These are phyloP conservation scores for Hyphopichia wangnamkhiaoensis DNA, from an alignment of 1,139 yeast genomes.

Conservation along the genomic window DNA sequence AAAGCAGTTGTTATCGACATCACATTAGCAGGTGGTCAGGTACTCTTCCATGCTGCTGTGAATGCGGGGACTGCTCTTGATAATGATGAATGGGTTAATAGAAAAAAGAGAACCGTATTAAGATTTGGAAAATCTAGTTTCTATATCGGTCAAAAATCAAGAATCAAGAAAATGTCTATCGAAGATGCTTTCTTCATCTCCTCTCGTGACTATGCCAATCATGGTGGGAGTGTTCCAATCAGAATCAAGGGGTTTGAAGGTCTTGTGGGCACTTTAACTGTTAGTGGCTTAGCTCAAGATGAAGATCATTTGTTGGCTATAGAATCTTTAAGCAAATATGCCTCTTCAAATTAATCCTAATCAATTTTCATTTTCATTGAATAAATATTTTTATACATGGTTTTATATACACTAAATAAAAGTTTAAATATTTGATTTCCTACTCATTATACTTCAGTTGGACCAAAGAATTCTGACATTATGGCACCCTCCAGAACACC, in stretches of 20 bases:
- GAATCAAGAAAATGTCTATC: slow-evolving; percentile 24
- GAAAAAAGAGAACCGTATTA: slow-evolving; percentile 54
- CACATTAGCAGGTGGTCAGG: slow-evolving; percentile 49
- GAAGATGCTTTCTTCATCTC: slow-evolving; percentile 45
- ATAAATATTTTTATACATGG: not conserved
- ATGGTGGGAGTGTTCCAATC: slow-evolving; percentile 66
- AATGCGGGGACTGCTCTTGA: slow-evolving; percentile 46
- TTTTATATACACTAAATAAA: not conserved
- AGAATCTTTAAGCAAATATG: slow-evolving; percentile 14
- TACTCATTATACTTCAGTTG: slow-evolving; percentile 1
- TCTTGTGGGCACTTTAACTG: slow-evolving; percentile 56
- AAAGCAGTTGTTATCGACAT: slow-evolving; percentile 53
- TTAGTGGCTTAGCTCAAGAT: slow-evolving; percentile 56
- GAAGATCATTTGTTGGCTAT: slow-evolving; percentile 48
- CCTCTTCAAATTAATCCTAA: not conserved
- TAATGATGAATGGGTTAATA: slow-evolving; percentile 59
- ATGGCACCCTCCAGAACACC: slow-evolving; percentile 9
- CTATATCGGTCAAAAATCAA: slow-evolving; percentile 51
- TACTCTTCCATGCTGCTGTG: slow-evolving; percentile 52
- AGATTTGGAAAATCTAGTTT: slow-evolving; percentile 57
- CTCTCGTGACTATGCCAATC: slow-evolving; percentile 53
- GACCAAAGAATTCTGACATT: slow-evolving; percentile 8
- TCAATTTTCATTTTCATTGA: not conserved
- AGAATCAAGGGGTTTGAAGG: slow-evolving; percentile 44
- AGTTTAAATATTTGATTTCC: not conserved